These are phyloP conservation scores for Fraxinus albicans DNA, from an alignment of 305 asterid genomes.

Conservation along the genomic window DNA sequence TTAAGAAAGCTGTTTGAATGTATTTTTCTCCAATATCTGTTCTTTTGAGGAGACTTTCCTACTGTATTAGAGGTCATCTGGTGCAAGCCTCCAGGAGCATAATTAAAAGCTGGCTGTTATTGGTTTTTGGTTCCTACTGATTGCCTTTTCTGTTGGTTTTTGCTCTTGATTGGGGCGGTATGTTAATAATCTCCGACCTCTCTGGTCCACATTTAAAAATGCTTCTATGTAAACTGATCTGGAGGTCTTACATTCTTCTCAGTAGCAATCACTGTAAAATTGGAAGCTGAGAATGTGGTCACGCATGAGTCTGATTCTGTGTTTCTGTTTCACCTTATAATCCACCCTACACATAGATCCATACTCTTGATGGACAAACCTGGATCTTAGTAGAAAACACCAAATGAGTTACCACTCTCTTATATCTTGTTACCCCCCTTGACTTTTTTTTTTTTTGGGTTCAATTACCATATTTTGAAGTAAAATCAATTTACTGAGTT, in stretches of 20 bases:
- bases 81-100: constrained; percentile 4
- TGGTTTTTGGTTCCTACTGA: background rate
- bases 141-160: background rate
- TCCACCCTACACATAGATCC: constrained; percentile 7
- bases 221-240: background rate
- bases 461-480: background rate
- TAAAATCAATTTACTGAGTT: background rate
- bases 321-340: background rate
- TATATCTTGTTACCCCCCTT: constrained; percentile 8
- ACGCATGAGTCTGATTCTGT: background rate
- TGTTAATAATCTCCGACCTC: background rate
- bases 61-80: constrained; percentile 10
- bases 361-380: background rate
- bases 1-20: constrained; percentile 17
- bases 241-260: constrained; percentile 16
- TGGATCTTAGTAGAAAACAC: constrained; percentile 2
- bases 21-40: constrained; percentile 3
- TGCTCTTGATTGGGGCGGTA: background rate
- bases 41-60: background rate
- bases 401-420: background rate
- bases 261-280: background rate
- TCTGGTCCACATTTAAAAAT: background rate
- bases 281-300: background rate
- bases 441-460: background rate
- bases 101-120: constrained; percentile 3